Conservation (phyloP, 1,139 yeast species). For the Sugiyamaella japonica region DNA sequence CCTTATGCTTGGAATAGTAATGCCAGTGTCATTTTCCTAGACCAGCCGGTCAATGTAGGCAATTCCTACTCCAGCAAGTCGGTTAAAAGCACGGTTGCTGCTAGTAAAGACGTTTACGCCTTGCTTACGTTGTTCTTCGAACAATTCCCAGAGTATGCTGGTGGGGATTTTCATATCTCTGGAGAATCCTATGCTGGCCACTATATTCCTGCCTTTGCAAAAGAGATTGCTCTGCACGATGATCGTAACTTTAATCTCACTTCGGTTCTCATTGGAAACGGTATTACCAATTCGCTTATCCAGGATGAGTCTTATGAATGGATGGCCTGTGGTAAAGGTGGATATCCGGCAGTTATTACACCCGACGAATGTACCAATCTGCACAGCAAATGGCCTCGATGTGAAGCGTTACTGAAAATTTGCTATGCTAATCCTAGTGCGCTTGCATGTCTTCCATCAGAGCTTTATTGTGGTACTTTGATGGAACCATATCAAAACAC, state of each 20-base stretch:
- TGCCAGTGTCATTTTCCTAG: conserved; percentile 88
- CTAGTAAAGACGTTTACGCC: conserved; percentile 76
- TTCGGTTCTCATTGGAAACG: conserved; percentile 93
- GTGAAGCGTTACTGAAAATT: conserved; percentile 71
- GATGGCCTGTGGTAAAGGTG: conserved; percentile 98
- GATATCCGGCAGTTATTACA: conserved; percentile 74
- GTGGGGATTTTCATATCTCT: conserved; percentile 71
- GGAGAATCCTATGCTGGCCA: conserved; percentile 92
- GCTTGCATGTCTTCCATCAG: conserved; percentile 92
- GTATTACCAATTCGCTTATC: conserved; percentile 87
- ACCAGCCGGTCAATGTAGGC: conserved; percentile 94
- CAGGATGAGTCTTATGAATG: conserved; percentile 90
- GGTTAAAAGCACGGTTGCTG: conserved; percentile 63
- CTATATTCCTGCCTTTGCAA: conserved; percentile 77
- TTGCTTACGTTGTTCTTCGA: conserved; percentile 76
- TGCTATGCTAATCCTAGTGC: conserved; percentile 80
- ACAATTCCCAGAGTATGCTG: conserved; percentile 64
- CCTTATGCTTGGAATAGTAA: conserved; percentile 86
- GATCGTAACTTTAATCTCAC: conserved; percentile 69
- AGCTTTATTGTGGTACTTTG: conserved; percentile 85
- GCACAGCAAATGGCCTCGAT: conserved; percentile 74
- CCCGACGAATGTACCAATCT: conserved; percentile 80
- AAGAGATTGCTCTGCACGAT: conserved; percentile 62
- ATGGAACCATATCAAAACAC: conserved; percentile 86
- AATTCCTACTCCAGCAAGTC: conserved; percentile 67